Conservation (phyloP, 345 rosid species). For the Clausena lansium region DNA sequence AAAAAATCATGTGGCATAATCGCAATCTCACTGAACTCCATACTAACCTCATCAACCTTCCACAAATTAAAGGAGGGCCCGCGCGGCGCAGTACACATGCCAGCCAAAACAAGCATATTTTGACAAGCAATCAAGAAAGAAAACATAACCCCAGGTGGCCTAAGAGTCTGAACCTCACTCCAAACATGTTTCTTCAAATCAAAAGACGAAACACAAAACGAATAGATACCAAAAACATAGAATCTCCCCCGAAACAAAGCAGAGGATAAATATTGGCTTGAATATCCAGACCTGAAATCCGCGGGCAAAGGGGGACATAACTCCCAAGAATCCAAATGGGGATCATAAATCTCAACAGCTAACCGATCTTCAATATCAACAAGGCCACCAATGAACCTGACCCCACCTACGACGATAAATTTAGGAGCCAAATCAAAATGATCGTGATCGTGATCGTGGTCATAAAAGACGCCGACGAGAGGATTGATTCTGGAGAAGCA, state of each 20-base stretch:
- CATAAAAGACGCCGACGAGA: slow-evolving; percentile 49
- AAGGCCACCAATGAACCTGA: slow-evolving; percentile 57
- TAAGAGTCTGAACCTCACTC: slow-evolving; percentile 66
- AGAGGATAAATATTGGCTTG: slow-evolving; percentile 57
- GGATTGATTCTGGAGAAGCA: slow-evolving; percentile 59
- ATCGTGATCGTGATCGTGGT: not conserved
- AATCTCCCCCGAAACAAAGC: slow-evolving; percentile 51
- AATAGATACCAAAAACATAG: slow-evolving; percentile 63
- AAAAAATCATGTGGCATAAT: slow-evolving; percentile 67
- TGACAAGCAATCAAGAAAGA: slow-evolving; percentile 59
- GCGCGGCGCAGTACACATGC: slow-evolving; percentile 44
- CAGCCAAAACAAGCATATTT: slow-evolving; percentile 65
- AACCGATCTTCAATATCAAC: slow-evolving; percentile 76
- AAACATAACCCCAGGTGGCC: slow-evolving; percentile 73
- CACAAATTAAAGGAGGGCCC: slow-evolving; percentile 69
- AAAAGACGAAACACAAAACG: slow-evolving; percentile 57
- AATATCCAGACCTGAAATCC: slow-evolving; percentile 58
- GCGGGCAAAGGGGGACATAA: slow-evolving; percentile 71
- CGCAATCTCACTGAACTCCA: slow-evolving; percentile 74
- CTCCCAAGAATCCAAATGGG: slow-evolving; percentile 60
- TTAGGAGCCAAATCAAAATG: no score
- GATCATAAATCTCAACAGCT: slow-evolving; percentile 72
- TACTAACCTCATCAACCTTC: slow-evolving; percentile 49
- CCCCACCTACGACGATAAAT: slow-evolving; percentile 76
- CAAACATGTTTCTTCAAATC: slow-evolving; percentile 53